Evolutionary conservation across 2,329 filamentous ascomycete genomes (phyloP).

Genomic region (Macrophomina phaseolina): DNA sequence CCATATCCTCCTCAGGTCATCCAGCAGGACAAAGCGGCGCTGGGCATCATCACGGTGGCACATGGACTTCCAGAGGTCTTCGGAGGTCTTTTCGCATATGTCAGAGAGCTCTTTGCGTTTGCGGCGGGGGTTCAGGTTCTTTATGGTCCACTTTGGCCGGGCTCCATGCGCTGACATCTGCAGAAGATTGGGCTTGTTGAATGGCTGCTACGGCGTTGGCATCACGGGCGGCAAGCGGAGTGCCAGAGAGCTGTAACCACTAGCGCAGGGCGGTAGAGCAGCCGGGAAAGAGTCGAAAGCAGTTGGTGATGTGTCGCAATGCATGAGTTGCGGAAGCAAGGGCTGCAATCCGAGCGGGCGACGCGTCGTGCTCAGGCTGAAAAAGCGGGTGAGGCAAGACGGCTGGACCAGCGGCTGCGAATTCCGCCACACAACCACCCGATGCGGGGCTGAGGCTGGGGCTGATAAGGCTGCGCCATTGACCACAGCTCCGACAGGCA

Average conservation of each 20-base stretch:
- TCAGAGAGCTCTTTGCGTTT: neutral
- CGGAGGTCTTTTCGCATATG: neutral
- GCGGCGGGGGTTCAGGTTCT: conserved; percentile 6
- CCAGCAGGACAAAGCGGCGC: neutral
- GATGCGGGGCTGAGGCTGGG: neutral
- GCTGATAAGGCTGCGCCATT: conserved; percentile 3
- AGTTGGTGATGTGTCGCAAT: neutral
- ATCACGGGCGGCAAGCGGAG: neutral
- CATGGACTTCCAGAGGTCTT: neutral
- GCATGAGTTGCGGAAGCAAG: conserved; percentile 1
- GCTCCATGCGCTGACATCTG: neutral
- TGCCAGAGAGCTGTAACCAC: neutral
- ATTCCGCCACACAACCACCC: neutral
- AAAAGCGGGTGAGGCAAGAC: neutral
- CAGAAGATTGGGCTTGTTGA: neutral
- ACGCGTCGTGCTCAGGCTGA: neutral
- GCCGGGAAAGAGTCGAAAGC: neutral
- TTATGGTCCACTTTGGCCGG: neutral
- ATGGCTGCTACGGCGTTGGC: neutral
- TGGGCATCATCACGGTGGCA: neutral
- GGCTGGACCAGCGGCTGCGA: neutral
- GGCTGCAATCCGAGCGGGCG: neutral
- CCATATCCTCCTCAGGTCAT: neutral
- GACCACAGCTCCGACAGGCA: neutral
- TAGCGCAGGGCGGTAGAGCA: neutral